Evolutionary conservation across 2,329 filamentous ascomycete species (phyloP).

Genomic region (Scleromitrula shiraiana): DNA sequence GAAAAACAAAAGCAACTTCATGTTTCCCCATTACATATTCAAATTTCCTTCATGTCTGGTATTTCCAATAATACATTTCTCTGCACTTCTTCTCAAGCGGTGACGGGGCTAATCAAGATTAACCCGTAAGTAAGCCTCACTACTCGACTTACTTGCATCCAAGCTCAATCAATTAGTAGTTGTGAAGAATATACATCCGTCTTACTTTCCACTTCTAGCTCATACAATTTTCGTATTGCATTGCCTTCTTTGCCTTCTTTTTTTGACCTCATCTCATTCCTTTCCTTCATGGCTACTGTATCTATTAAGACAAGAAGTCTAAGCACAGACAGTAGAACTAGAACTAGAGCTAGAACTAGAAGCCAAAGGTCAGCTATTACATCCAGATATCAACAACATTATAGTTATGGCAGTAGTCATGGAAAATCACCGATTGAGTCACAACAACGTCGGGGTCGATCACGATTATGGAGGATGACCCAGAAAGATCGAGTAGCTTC

Average conservation of each 20-base stretch:
- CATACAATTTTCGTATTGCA: slow-evolving; percentile 2
- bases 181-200: slow-evolving; percentile 6
- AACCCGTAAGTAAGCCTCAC: slow-evolving; percentile 12
- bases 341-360: too few species aligned
- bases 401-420: too few species aligned
- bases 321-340: slow-evolving; percentile 8
- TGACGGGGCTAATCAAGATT: slow-evolving; percentile 11
- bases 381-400: too few species aligned
- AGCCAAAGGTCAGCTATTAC: too few species aligned
- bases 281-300: slow-evolving; percentile 8
- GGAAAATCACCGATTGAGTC: not conserved
- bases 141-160: slow-evolving; percentile 5
- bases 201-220: slow-evolving; percentile 8
- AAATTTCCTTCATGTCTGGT: slow-evolving; percentile 1
- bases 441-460: not conserved
- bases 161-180: slow-evolving; percentile 7
- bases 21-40: slow-evolving; percentile 1
- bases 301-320: not conserved
- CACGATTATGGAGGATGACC: not conserved
- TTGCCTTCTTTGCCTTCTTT: too few species aligned
- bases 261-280: too few species aligned
- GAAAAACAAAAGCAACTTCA: not conserved
- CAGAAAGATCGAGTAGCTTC: not conserved
- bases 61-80: too few species aligned
- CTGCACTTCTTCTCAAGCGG: slow-evolving; percentile 6